Conservation (phyloP, 106 monocot species). For the Platanthera zijinensis region DNA sequence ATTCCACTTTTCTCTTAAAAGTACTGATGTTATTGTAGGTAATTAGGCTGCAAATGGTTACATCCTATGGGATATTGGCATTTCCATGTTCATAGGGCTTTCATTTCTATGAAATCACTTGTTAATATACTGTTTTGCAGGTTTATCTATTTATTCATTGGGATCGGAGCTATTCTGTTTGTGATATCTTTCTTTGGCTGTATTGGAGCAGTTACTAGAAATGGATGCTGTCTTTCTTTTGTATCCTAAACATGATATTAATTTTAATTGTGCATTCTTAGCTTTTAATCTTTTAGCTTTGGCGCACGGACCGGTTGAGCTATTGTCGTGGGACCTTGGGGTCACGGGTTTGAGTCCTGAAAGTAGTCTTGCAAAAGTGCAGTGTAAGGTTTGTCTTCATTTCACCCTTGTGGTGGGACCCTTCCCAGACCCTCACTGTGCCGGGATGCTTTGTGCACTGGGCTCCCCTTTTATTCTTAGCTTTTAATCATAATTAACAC, state of each 20-base stretch:
- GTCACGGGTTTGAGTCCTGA: no score
- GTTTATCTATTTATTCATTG: constrained; percentile 75
- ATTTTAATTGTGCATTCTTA: neutral
- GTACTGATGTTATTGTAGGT: neutral
- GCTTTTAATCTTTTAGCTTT: neutral
- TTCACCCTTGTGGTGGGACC: no score
- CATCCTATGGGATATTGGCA: neutral
- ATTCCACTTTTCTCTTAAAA: neutral
- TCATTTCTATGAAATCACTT: neutral
- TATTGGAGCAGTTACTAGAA: constrained; percentile 52
- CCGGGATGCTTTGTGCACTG: no score
- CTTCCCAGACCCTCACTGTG: no score
- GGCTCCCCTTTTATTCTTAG: neutral
- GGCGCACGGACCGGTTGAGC: no score
- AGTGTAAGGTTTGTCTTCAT: no score
- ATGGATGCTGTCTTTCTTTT: constrained; percentile 60
- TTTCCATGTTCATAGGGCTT: neutral
- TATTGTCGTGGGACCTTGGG: no score
- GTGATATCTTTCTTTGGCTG: constrained; percentile 62
- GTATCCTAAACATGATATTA: constrained; percentile 40
- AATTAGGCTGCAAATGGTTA: neutral
- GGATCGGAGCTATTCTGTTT: constrained; percentile 54
- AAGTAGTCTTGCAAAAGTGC: no score
- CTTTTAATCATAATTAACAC: neutral
- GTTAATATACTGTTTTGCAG: constrained; percentile 26